Base-by-base conservation (phyloP, 1,284 basidiomycete genomes). In the Fomitopsis schrenkii region DNA sequence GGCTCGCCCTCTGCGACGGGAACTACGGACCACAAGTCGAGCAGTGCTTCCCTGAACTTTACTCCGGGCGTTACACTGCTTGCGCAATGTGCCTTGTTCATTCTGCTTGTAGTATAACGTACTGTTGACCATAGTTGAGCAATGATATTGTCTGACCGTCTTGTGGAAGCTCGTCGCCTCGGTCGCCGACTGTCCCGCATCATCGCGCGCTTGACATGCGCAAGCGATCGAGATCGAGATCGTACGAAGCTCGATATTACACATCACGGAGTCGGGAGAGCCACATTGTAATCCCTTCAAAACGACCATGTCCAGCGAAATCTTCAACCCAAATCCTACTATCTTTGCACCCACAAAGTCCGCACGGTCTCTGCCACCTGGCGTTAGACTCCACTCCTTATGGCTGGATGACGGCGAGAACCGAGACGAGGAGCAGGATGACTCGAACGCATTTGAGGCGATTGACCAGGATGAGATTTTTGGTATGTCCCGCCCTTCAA, bases 401-500 rank as follows among this genome's bases (percentile, higher is more conserved):
- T 77, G 76, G 75, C 63, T 75, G 8, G 70, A 75, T 30, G 70
- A 72, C n/a, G 68, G 62, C 2, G 70, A 72, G 35, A 62, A 59
- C n/a, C 66, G 68, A n/a, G 68, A 68, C 26, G 65, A 69, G 10
- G 72, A 71, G 55, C 67, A 68, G 30, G 68, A 64, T 44, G 67
- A 70, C 55, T 66, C 66, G 28, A 67, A 71, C 56, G 73, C 71
- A 14, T 63, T 68, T 9, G 81, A 83, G 68, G 76, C 76, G 41
- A 83, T 84, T 60, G 82, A 83, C 69, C 75, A 78, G 50, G 77
- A 82, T 55, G 83, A 84, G 68, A 77, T 84, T 5, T 84, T 81
- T 65, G 83, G 83, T 83, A 57, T 40, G 79, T 72, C 12, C n/a
- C 15, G 19, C 5, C 22, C 5, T 59, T n/a, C 1, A 14, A 8